Base-by-base conservation (phyloP, 768 basidiomycete species). In the Auriscalpium orientale region DNA sequence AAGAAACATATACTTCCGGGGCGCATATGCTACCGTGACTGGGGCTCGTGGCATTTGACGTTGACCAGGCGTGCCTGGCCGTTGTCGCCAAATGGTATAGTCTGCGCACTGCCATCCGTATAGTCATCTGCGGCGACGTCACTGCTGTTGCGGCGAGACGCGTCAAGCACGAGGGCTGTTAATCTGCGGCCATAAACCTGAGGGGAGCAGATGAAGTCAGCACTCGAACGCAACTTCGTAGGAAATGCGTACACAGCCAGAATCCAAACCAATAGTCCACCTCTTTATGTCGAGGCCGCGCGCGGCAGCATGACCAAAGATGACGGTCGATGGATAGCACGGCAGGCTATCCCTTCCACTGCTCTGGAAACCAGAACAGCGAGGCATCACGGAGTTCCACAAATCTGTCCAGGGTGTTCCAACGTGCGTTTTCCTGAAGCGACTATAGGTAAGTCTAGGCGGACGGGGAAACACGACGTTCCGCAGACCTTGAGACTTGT, bases 271-370 rank as follows among this genome's bases (percentile, higher is more conserved):
- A 57, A 93, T 72, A 3, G 84, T 82, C 87, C 88, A 95, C 21
- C 87, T 76, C 59, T 87, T 85, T 60, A 92, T 68, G 67, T 94
- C 90, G 12, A 97, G 75, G 13, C 89, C 90, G 28, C 89, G 76
- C 3, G 78, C 73, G 7, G 94, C 93, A 8, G 84, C 78, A 64
- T 97, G 95, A 0, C 92, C 95, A 67, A 95, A 97, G 8, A 95
- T 70, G n/a, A 91, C 83, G 40, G 80, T 88, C 0, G 82, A 76
- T 1, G 91, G 87, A 62, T 81, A 78, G 63, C 90, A 92, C 4
- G 81, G 80, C 8, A 87, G 65, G 6, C 61, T 38, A 38, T 66
- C 60, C 7, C 66, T 62, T 52, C 64, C 66, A 11, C 46, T 48
- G 73, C 63, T 61, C 49, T 64, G 58, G 62, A 79, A 82, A 9